phyloP scores from a whole-genome alignment of 2,329 filamentous ascomycete genomes.

The Botryotinia convoluta region DNA sequence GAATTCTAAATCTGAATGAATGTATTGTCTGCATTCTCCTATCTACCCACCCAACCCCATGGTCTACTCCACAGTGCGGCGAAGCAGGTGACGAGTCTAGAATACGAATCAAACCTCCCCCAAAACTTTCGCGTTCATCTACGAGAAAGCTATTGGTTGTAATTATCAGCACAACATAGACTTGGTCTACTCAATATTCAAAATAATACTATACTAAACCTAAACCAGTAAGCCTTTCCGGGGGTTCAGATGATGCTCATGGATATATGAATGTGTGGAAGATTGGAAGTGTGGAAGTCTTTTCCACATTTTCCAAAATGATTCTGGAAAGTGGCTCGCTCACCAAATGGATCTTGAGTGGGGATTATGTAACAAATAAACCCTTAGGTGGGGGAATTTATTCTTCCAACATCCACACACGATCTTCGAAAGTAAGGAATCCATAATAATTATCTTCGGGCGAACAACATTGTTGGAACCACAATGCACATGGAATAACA shows the following conservation, averaged over 20 bases:
- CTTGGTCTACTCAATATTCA: background rate
- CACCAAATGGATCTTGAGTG: background rate
- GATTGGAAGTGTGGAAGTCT: background rate
- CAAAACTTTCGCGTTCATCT: background rate
- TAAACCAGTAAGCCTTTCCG: background rate
- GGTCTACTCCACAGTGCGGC: constrained; percentile 1
- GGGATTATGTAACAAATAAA: constrained; percentile 1
- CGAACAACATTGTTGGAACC: background rate
- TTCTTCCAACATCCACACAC: background rate
- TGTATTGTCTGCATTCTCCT: background rate
- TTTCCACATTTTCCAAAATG: background rate
- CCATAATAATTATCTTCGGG: background rate
- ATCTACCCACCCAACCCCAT: background rate
- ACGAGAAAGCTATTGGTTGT: background rate
- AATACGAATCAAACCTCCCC: background rate
- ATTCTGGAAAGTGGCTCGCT: constrained; percentile 15
- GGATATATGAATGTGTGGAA: background rate
- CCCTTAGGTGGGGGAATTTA: background rate
- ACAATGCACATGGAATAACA: background rate
- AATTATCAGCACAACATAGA: background rate
- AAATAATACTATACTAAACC: background rate
- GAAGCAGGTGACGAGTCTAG: constrained; percentile 10
- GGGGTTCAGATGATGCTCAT: background rate
- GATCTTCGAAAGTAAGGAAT: background rate
- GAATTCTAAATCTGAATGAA: background rate